Evolutionary conservation across 768 basidiomycete genomes (phyloP).

Genomic region (Lentinula raphanica): DNA sequence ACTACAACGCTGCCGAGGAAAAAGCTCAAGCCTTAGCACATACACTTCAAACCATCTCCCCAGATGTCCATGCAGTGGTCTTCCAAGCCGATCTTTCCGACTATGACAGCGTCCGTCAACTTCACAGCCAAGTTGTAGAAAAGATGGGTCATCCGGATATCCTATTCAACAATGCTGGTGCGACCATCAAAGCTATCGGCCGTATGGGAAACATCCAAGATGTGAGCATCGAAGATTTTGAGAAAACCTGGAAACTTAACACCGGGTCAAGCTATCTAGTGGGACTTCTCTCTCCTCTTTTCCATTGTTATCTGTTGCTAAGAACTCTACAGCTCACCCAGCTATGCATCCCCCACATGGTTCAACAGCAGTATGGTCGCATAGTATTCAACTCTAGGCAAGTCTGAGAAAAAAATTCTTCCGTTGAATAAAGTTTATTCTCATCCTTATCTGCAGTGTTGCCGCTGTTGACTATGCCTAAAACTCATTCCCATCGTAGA

Average conservation of each 20-base stretch:
- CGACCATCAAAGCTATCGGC: constrained; percentile 35
- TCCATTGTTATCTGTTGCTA: not conserved
- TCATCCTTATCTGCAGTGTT: constrained; percentile 26
- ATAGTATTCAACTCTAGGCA: constrained; percentile 50
- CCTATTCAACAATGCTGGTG: constrained; percentile 48
- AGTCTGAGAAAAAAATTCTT: not conserved
- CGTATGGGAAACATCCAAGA: constrained; percentile 41
- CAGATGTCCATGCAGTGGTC: constrained; percentile 32
- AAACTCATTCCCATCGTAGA: not conserved
- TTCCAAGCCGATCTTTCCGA: constrained; percentile 45
- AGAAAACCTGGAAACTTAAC: constrained; percentile 41
- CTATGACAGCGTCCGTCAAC: constrained; percentile 39
- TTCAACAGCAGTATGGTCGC: constrained; percentile 41
- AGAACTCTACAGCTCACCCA: constrained; percentile 39
- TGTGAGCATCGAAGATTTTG: constrained; percentile 26
- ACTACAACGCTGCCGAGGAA: constrained; percentile 36
- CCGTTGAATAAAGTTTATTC: not conserved
- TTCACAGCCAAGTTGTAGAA: constrained; percentile 38
- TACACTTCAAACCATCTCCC: constrained; percentile 22
- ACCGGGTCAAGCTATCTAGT: constrained; percentile 43
- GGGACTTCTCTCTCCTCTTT: constrained; percentile 6
- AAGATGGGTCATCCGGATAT: constrained; percentile 45
- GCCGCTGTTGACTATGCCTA: constrained; percentile 33
- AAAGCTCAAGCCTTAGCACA: constrained; percentile 36
- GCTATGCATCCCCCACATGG: constrained; percentile 47